phyloP scores from a whole-genome alignment of 192 early-diverging fungal genomes.

The Coemansia sp. region DNA sequence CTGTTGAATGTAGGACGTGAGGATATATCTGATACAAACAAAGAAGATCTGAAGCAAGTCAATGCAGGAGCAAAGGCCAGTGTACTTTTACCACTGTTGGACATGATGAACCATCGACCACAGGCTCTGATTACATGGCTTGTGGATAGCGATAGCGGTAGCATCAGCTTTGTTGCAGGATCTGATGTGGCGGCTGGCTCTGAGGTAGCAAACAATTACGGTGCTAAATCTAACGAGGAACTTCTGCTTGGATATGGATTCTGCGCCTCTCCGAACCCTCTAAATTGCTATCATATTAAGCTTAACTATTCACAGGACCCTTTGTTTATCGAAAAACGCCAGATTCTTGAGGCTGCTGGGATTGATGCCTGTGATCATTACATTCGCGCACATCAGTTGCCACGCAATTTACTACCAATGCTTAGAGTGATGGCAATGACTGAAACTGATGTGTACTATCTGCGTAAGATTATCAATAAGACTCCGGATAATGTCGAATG shows the following conservation, averaged over 20 bases:
- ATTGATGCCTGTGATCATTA: constrained; percentile 48
- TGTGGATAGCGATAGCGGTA: constrained; percentile 10
- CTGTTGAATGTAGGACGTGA: constrained; percentile 45
- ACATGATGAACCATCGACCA: constrained; percentile 66
- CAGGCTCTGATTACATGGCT: constrained; percentile 59
- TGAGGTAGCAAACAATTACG: constrained; percentile 68
- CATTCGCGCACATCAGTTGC: constrained; percentile 49
- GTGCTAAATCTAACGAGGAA: constrained; percentile 74
- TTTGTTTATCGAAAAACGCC: constrained; percentile 39
- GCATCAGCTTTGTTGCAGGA: constrained; percentile 52
- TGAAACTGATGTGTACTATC: constrained; percentile 40
- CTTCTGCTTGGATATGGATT: constrained; percentile 70
- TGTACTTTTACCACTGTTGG: constrained; percentile 61
- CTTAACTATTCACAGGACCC: constrained; percentile 62
- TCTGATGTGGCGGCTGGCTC: constrained; percentile 34
- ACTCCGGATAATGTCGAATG: constrained; percentile 16
- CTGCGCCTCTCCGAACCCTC: constrained; percentile 59
- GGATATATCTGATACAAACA: neutral
- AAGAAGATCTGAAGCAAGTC: neutral
- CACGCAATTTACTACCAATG: constrained; percentile 51
- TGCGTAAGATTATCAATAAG: constrained; percentile 8
- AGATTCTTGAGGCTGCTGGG: constrained; percentile 46
- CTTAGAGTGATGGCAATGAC: constrained; percentile 73
- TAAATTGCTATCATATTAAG: constrained; percentile 60
- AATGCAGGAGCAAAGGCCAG: constrained; percentile 26